Base-by-base conservation (phyloP, 75 land plant genomes). In the Picea sitchensis region DNA sequence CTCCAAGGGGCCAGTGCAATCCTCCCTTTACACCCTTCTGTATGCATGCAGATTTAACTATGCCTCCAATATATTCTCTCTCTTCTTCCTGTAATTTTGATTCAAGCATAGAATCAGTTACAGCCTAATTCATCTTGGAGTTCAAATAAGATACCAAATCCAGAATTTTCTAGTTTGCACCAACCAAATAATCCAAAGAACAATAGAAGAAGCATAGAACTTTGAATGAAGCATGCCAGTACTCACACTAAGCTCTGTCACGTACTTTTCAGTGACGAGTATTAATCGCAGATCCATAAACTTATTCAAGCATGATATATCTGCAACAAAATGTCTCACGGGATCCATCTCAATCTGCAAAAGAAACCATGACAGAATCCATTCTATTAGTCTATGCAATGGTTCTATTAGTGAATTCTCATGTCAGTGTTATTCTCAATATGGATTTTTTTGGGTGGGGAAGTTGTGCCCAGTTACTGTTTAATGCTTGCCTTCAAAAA, bases 1-100 rank as follows among this genome's bases (percentile, higher is more conserved):
- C 82, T 14, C 87, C 90, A 12, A 86, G 47, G 36, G 88, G 84
- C 91, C 88, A 89, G 76, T 86, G 80, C 68, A 89, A 59, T 5
- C 91, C 91, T 11, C 91, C 91, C 81, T 82, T 86, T 26, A 82
- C 88, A 31, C 44, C 54, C 30, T 73, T 77, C 41, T 86, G 84
- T 51, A 86, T 36, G n/a, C 65, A 61, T 36, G 88, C 91, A 73
- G 86, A 82, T 21, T 61, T 68, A n/a, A 89, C 65, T 59, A 89
- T 72, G 78, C 76, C 17, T 23, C 51, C 79, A 54, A 89, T 59
- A 68, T 80, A 14, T 0, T 86, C 21, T 59, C 56, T 75, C 59
- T 86, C 84, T 30, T 80, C 82, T 30, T 81, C 86, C 88, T 89
- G 82, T 20, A 77, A 26, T 61, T 17, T 34, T 23, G 2, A 30